These are phyloP conservation scores for Heritiera littoralis DNA, from an alignment of 345 rosid genomes.

Conservation along the genomic window DNA sequence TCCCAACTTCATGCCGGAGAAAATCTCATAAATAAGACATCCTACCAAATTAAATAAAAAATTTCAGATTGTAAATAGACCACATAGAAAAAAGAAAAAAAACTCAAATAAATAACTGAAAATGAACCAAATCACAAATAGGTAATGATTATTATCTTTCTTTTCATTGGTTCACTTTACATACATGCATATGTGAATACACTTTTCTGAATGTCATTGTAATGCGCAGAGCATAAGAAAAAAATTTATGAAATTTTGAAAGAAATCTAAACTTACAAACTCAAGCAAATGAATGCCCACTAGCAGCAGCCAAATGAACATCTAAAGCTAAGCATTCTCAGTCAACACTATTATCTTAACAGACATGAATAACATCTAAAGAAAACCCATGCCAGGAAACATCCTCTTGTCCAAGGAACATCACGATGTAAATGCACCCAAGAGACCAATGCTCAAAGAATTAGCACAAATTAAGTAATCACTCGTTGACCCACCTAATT, in stretches of 20 bases:
- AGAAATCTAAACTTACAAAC: neutral
- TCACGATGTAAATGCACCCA: neutral
- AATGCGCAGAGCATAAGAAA: too few species aligned
- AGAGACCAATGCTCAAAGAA: neutral
- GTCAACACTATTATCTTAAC: neutral
- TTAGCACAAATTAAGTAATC: neutral
- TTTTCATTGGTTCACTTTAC: neutral
- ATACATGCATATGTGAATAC: neutral
- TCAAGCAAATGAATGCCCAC: neutral
- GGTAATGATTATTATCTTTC: neutral
- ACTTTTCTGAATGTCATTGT: neutral
- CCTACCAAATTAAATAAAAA: conserved; percentile 46
- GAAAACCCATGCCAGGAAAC: neutral
- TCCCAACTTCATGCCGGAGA: conserved; percentile 76
- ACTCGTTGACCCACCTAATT: neutral
- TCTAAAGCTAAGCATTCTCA: conserved; percentile 1
- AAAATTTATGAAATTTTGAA: neutral
- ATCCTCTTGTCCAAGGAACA: neutral
- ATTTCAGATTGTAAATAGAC: neutral
- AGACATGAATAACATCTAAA: neutral
- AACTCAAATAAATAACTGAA: neutral
- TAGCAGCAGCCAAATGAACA: conserved; percentile 11
- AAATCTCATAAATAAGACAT: conserved; percentile 91
- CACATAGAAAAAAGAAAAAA: neutral
- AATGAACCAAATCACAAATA: neutral